Evolutionary conservation across 2,329 filamentous ascomycete genomes (phyloP), one percentile per base, ranked within the genome.

Genomic region (Torrubiella hemipterigena): DNA sequence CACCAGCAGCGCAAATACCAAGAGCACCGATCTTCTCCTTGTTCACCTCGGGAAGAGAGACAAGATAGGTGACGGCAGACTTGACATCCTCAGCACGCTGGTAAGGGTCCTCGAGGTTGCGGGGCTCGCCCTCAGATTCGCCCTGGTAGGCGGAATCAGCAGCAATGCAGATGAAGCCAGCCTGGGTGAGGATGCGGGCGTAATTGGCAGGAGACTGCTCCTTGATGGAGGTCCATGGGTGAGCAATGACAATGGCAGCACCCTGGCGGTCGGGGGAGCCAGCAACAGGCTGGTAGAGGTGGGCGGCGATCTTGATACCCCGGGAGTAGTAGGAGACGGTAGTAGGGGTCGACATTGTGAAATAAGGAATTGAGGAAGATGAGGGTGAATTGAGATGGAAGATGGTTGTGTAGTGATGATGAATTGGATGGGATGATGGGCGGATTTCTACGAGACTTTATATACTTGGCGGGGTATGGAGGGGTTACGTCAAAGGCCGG

Each of bases 1-100:
- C 52, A 12, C 58, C 56, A 2, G 46, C 45, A 2, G 50, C 53
- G 33, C 56, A 60, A 29, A 61, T 54, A 2, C 58, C 58, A 3
- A 61, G 39, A 1, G 48, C 46, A 6, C 46, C 54, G 21, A 60
- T 58, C n/a, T 41, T 38, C 2, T 50, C 39, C 1, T 42, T 30
- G 31, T 54, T 41, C 21, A 59, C 47, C 11, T 29, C 37, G 3
- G 42, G 32, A 3, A 45, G 43, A 6, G 34, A 41, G 9, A 38
- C 23, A 3, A 59, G 39, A 33, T 50, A 61, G 9, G 46, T 50
- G 9, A 57, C 54, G 8, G 49, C 57, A 23, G 38, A 36, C 26
- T 47, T 50, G 33, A 51, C 42, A 30, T 58, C 58, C 26, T 55
- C 49, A 10, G 49, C 48, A 6, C 53, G 46, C 31, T 54, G 46